Evolutionary conservation across 305 asterid species (phyloP), one percentile per base, ranked within the genome.

Genomic region (Plantago lanceolata): DNA sequence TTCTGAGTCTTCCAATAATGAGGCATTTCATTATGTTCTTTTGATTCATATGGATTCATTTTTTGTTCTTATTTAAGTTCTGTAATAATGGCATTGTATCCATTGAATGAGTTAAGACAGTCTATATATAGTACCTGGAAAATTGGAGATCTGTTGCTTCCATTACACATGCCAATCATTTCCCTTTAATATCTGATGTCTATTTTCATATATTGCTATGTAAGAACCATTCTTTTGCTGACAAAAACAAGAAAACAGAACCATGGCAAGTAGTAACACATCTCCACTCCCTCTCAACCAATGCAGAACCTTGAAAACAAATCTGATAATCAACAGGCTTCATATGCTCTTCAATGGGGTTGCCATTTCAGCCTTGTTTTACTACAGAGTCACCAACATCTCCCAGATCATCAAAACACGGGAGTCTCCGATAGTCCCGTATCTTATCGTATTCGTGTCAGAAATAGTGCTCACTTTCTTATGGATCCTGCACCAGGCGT

Each of bases 1-100:
- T 77, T 47, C 85, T 89, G 2, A 89, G 96, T 61, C 68, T 79
- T 45, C 95, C 94, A 4, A 84, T 89, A 63, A 65, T 89, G 7
- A 4, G 61, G 19, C 61, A 7, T 5, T 56, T 56, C 45, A n/a
- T 56, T 56, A n/a, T 16, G 24, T 56, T 56, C 21, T 28, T 56
- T 14, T 56, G 12, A 58, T 19, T 14, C 15, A 58, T 18, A 35
- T 17, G 44, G 7, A 35, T 35, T 35, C 44, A 35, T 40, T 40
- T 12, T 40, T 40, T 40, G 45, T 40, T 40, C 45, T 40, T 40
- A 40, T 40, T 40, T 40, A 40, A 40, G 0, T 40, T 11, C 13
- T 40, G 45, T 40, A 40, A 40, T 40, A 40, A 12, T 40, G 45
- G 9, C 1, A 40, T 40, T 40, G 45, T 5, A 33, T 33, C 40